Evolutionary conservation across 2,329 filamentous ascomycete genomes (phyloP).

Genomic region (Kalmusia sp.): DNA sequence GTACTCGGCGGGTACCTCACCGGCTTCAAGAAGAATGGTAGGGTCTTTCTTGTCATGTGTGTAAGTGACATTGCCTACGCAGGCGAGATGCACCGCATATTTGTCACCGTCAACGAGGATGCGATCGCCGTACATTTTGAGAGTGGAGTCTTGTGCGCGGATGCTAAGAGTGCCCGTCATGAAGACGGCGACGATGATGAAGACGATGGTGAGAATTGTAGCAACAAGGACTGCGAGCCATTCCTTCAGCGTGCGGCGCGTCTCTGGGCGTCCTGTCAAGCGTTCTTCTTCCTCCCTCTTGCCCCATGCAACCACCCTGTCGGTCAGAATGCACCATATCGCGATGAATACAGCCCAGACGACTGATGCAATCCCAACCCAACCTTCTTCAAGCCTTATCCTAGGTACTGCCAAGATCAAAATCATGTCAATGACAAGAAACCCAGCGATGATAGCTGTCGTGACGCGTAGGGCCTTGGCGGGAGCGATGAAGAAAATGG

Average conservation of each 20-base stretch:
- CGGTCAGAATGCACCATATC: constrained; percentile 78
- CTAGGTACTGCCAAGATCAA: constrained; percentile 78
- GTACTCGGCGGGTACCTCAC: constrained; percentile 79
- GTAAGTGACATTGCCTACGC: constrained; percentile 73
- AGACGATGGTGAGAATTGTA: constrained; percentile 72
- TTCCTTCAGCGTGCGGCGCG: constrained; percentile 79
- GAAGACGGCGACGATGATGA: constrained; percentile 73
- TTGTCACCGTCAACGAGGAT: constrained; percentile 84
- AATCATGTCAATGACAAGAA: constrained; percentile 78
- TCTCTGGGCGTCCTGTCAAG: constrained; percentile 87
- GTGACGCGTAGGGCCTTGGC: constrained; percentile 80
- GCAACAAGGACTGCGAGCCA: constrained; percentile 83
- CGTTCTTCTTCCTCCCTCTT: constrained; percentile 93
- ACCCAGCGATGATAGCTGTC: constrained; percentile 69
- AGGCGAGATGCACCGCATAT: constrained; percentile 87
- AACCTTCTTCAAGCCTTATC: constrained; percentile 83
- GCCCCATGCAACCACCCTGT: constrained; percentile 86
- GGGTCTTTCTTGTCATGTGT: constrained; percentile 65
- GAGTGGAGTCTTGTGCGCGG: constrained; percentile 77
- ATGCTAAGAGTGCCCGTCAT: constrained; percentile 82
- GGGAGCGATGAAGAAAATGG: constrained; percentile 88
- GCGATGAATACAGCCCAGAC: constrained; percentile 83
- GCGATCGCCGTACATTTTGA: constrained; percentile 75
- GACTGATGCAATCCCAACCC: constrained; percentile 87
- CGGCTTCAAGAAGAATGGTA: constrained; percentile 86